These are phyloP conservation scores for Penicillium sclerotiorum DNA, from an alignment of 2,329 filamentous ascomycete species.

Conservation along the genomic window DNA sequence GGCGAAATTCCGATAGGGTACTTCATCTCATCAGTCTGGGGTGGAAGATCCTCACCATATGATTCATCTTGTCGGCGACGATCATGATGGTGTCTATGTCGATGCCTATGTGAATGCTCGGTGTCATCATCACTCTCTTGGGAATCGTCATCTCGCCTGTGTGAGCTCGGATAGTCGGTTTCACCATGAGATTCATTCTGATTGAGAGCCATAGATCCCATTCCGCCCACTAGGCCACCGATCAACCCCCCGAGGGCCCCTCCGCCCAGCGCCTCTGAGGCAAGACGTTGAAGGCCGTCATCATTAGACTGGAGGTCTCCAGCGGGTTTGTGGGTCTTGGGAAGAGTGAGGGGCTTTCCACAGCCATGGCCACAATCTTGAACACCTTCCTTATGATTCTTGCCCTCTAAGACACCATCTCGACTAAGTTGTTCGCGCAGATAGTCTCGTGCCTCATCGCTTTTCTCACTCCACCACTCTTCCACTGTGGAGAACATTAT, in stretches of 20 bases:
- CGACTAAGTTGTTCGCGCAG: constrained; percentile 76
- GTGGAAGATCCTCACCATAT: too few relatives aligned
- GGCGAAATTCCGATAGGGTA: too few relatives aligned
- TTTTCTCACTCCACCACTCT: constrained; percentile 77
- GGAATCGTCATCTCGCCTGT: not conserved
- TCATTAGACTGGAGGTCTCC: constrained; percentile 21
- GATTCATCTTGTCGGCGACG: too few relatives aligned
- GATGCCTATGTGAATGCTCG: not conserved
- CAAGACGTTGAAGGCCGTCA: constrained; percentile 52
- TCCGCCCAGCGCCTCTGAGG: constrained; percentile 63
- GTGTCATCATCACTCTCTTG: constrained; percentile 18
- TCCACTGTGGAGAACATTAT: constrained; percentile 79
- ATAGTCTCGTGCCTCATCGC: constrained; percentile 63
- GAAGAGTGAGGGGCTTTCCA: constrained; percentile 76
- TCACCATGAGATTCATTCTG: constrained; percentile 32
- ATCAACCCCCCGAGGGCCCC: constrained; percentile 71
- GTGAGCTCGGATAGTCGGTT: constrained; percentile 2
- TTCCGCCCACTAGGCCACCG: constrained; percentile 63
- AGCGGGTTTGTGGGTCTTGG: constrained; percentile 52
- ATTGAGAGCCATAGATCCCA: constrained; percentile 65
- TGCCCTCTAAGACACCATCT: constrained; percentile 72
- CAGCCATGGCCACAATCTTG: constrained; percentile 85
- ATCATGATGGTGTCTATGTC: not conserved
- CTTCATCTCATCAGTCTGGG: too few relatives aligned
- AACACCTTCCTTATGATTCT: constrained; percentile 86